phyloP scores from a whole-genome alignment of 83 land plant genomes.

The Picea engelmannii region DNA sequence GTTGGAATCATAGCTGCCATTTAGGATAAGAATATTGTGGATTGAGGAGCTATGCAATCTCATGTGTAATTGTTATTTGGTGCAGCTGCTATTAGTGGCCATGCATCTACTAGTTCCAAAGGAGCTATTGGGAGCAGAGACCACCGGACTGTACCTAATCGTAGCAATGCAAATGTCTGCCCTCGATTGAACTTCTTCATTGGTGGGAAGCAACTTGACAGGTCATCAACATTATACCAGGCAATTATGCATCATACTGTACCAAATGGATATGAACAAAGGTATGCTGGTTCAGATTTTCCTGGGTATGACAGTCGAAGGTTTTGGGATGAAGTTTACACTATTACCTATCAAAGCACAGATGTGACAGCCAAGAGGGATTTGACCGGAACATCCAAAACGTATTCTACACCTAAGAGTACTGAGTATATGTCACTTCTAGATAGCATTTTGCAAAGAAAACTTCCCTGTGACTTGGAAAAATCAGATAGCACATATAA shows the following conservation, averaged over 20 bases:
- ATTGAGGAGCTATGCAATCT: not conserved
- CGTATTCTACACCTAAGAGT: not conserved
- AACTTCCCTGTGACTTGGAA: conserved; percentile 56
- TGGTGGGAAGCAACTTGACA: conserved; percentile 44
- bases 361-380: conserved; percentile 15
- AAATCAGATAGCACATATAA: conserved; percentile 44
- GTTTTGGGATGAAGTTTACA: conserved; percentile 74
- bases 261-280: conserved; percentile 29
- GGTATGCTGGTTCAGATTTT: conserved; percentile 42
- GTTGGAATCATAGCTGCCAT: not conserved
- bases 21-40: not conserved
- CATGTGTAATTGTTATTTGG: conserved; percentile 19
- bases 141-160: conserved; percentile 18
- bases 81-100: conserved; percentile 37
- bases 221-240: conserved; percentile 43
- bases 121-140: conserved; percentile 7
- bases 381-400: not conserved
- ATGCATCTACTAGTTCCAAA: conserved; percentile 20
- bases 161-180: conserved; percentile 29
- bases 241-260: conserved; percentile 38
- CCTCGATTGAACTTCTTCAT: conserved; percentile 38
- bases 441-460: conserved; percentile 18
- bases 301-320: conserved; percentile 28
- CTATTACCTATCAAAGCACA: conserved; percentile 53
- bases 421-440: conserved; percentile 3